These are phyloP conservation scores for Pholiota molesta DNA, from an alignment of 768 basidiomycete species.

Conservation along the genomic window DNA sequence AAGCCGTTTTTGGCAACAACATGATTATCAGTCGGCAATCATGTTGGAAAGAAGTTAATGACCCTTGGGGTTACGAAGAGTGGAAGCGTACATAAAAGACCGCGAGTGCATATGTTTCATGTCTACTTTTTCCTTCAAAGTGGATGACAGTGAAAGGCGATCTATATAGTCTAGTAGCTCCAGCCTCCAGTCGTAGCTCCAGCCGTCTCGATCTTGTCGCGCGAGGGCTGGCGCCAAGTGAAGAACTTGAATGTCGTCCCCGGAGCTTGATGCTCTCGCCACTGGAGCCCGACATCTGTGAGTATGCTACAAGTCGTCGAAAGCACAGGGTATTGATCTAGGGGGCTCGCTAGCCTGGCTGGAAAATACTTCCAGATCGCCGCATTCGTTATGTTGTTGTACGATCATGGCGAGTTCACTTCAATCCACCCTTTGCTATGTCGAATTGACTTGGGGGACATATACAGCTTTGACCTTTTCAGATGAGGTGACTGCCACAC, in stretches of 20 bases:
- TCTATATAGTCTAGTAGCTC: neutral
- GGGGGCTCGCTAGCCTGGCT: slow-evolving; percentile 11
- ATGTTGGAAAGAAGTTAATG: neutral
- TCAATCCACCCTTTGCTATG: neutral
- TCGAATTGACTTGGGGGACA: neutral
- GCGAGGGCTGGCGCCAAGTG: neutral
- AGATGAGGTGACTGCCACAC: slow-evolving; percentile 16
- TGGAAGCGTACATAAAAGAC: neutral
- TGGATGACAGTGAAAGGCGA: neutral
- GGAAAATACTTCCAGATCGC: slow-evolving; percentile 24
- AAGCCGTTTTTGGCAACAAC: neutral
- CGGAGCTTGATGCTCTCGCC: slow-evolving; percentile 9
- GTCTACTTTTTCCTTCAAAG: neutral
- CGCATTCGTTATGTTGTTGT: slow-evolving; percentile 21
- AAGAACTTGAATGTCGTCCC: slow-evolving; percentile 10
- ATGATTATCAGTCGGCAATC: neutral
- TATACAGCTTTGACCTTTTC: slow-evolving; percentile 13
- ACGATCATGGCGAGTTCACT: slow-evolving; percentile 19
- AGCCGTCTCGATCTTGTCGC: neutral
- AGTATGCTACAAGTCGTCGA: neutral
- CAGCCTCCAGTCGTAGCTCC: neutral
- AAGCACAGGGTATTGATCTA: neutral
- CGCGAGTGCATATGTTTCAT: neutral
- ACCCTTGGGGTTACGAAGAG: neutral
- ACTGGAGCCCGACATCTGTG: slow-evolving; percentile 12